Percentiles rank a stretch among this genome's conserved stretches.
Conservation (phyloP, 768 basidiomycete genomes). For the Auriscalpium vulgare region DNA sequence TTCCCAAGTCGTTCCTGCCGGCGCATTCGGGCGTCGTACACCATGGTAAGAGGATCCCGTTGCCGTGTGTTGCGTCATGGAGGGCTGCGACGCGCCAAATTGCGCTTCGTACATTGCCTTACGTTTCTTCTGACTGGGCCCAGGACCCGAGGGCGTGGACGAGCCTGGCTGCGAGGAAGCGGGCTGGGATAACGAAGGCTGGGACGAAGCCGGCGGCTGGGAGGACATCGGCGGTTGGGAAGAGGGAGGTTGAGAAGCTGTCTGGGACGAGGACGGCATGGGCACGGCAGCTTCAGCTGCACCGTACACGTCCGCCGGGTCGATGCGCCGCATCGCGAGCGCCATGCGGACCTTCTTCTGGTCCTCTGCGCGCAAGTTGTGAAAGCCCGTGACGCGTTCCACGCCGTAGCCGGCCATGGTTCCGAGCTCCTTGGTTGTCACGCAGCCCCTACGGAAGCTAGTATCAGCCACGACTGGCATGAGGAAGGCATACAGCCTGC, state of each 20-base stretch:
- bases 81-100: slow-evolving; percentile 8
- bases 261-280: background rate
- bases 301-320: slow-evolving; percentile 48
- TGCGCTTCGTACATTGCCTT: slow-evolving; percentile 26
- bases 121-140: slow-evolving; percentile 37
- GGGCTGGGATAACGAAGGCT: background rate
- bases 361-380: slow-evolving; percentile 37
- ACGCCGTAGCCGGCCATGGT: slow-evolving; percentile 2
- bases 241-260: background rate
- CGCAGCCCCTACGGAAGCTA: slow-evolving; percentile 7
- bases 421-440: slow-evolving; percentile 8
- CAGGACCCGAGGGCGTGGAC: slow-evolving; percentile 7
- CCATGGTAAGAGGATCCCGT: background rate
- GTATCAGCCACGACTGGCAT: background rate
- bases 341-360: slow-evolving; percentile 56
- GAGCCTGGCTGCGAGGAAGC: background rate
- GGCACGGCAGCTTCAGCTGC: slow-evolving; percentile 25
- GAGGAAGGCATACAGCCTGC: no score
- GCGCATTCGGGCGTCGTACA: background rate
- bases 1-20: slow-evolving; percentile 13
- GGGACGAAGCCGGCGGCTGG: slow-evolving; percentile 5
- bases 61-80: slow-evolving; percentile 14
- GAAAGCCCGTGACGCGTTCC: background rate
- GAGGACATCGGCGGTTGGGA: background rate
- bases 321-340: slow-evolving; percentile 43